Evolutionary conservation across 305 asterid species (phyloP), one percentile per base, ranked within the genome.

Genomic region (Fraxinus velutina): DNA sequence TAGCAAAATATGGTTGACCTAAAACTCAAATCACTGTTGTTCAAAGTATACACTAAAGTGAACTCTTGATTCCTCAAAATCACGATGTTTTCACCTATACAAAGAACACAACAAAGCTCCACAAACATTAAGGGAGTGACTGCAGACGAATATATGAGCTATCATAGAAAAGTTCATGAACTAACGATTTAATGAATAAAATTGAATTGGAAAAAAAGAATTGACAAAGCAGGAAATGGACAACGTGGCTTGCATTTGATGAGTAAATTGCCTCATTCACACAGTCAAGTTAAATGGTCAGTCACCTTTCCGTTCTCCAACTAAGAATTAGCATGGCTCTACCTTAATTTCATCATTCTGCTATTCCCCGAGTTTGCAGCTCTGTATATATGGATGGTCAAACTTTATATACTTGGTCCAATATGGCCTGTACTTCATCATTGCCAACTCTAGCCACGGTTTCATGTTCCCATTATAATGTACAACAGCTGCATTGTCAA

Each of bases 391-490:
- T 22, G 97, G 97, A 83, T 96, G 99, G 84, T 96, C 94, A 47
- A 84, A 91, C 82, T 92, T 96, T 82, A 96, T 90, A 81, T 94
- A 93, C 89, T 89, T 96, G 42, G 91, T 89, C 99, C 99, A 96
- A 87, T 92, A 94, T 6, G 97, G 87, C 83, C 92, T 92, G 87
- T 96, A 94, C 95, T 92, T 96, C 0, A 93, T 90, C 98, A 96
- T 92, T 62, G 98, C 99, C 92, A 96, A 81, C 85, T 96, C 99
- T 77, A 96, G 87, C 99, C 99, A 96, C 1, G 99, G 99, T 85
- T 96, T 96, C 99, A 96, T 94, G 89, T 96, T 96, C 83, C 99
- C 99, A 5, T 96, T 96, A 81, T 94, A 96, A 88, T 96, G 99
- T 68, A 96, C 75, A 62, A 96, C 99, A 12, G 99, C 98, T 47